A percentile compares a stretch with the other conserved stretches of the same genome.
These are phyloP conservation scores for Trametes punicea DNA, from an alignment of 768 basidiomycete genomes.

Conservation along the genomic window DNA sequence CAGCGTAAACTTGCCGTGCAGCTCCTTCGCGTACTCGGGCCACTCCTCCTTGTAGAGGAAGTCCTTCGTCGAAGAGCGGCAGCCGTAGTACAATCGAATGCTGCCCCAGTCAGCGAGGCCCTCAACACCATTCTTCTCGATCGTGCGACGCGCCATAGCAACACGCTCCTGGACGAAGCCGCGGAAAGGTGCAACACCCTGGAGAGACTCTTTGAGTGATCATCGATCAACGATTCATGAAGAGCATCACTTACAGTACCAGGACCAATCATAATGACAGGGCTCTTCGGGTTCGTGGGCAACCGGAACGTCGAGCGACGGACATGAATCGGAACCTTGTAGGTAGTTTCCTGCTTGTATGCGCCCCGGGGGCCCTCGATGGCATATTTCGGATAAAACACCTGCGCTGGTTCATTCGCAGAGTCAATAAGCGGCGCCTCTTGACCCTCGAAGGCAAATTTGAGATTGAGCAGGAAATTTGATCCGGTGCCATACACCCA, in stretches of 20 bases:
- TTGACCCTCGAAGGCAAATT: slow-evolving; percentile 66
- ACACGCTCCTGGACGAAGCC: slow-evolving; percentile 98
- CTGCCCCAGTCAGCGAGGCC: slow-evolving; percentile 94
- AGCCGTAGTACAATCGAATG: slow-evolving; percentile 95
- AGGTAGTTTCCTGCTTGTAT: slow-evolving; percentile 67
- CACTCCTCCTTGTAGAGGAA: slow-evolving; percentile 96
- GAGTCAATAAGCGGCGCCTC: slow-evolving; percentile 26
- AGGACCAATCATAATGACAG: slow-evolving; percentile 98
- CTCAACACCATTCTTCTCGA: slow-evolving; percentile 93
- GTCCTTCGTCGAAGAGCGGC: slow-evolving; percentile 84
- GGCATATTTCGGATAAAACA: slow-evolving; percentile 65
- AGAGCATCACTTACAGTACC: slow-evolving; percentile 72
- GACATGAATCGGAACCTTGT: slow-evolving; percentile 91
- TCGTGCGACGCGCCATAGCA: slow-evolving; percentile 88
- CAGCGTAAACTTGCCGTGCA: slow-evolving; percentile 89
- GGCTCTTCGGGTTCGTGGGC: slow-evolving; percentile 97
- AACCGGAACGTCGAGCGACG: slow-evolving; percentile 95
- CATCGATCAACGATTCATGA: background rate
- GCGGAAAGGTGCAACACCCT: slow-evolving; percentile 99
- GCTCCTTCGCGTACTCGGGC: slow-evolving; percentile 80
- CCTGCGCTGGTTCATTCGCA: slow-evolving; percentile 36
- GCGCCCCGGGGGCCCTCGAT: slow-evolving; percentile 90
- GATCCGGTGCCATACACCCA: slow-evolving; percentile 89
- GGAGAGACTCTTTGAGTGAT: slow-evolving; percentile 12
- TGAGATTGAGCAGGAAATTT: slow-evolving; percentile 94